These are phyloP conservation scores for Glycyrrhiza uralensis DNA, from an alignment of 306 rosid species.

Conservation along the genomic window DNA sequence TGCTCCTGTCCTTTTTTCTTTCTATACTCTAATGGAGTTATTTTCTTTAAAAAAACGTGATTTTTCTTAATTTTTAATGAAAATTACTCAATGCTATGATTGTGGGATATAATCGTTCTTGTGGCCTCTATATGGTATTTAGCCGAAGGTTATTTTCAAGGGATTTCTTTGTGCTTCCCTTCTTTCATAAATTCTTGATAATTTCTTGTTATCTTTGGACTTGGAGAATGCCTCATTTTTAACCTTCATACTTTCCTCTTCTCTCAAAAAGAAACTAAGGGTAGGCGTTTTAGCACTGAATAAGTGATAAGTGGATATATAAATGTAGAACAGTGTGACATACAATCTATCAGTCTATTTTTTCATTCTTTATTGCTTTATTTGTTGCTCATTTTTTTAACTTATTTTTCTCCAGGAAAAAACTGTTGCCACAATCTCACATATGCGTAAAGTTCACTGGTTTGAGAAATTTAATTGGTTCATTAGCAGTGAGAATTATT, in stretches of 20 bases:
- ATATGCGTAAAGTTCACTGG: slow-evolving; percentile 99
- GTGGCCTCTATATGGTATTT: background rate
- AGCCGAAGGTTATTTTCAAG: background rate
- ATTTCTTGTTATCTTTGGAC: background rate
- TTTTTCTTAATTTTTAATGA: background rate
- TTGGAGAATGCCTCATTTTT: slow-evolving; percentile 11
- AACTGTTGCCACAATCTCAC: slow-evolving; percentile 84
- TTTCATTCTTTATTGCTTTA: slow-evolving; percentile 6
- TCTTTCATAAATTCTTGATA: too few relatives aligned
- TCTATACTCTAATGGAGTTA: background rate
- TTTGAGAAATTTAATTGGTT: slow-evolving; percentile 99
- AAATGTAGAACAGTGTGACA: background rate
- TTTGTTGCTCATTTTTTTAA: slow-evolving; percentile 2
- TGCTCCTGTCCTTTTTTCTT: background rate
- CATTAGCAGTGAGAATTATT: slow-evolving; percentile 95
- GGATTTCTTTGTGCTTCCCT: background rate
- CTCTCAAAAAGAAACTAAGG: background rate
- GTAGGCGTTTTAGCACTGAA: background rate
- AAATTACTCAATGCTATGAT: background rate
- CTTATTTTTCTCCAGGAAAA: slow-evolving; percentile 69
- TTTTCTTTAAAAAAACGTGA: background rate
- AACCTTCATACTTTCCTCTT: background rate
- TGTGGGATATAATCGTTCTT: background rate
- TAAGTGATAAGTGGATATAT: too few relatives aligned
- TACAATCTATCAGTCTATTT: background rate